Base-by-base conservation (phyloP, 768 basidiomycete species). In the Podaxis sp. region DNA sequence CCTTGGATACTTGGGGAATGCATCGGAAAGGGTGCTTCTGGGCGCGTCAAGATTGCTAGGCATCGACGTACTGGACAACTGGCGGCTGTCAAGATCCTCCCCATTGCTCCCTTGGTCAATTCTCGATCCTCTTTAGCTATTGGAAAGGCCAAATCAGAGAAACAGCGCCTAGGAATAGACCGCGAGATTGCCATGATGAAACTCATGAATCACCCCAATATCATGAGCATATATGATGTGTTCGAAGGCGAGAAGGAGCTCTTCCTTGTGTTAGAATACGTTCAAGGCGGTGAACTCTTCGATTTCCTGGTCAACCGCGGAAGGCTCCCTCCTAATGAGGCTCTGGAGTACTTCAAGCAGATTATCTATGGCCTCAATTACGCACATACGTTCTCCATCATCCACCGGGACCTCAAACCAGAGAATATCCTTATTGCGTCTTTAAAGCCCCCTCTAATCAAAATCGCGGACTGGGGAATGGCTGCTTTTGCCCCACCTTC, bases 381-480 rank as follows among this genome's bases (percentile, higher is more conserved):
- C 69, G 96, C 96, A 57, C 96, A 99, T 73, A 88, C 92, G 0
- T 97, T 97, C 80, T 96, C 95, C 66, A 97, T 99, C 76, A 94
- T 95, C 64, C 96, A 98, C 76, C 92, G 96, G 26, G 96, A 99
- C 75, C 87, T 99, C 68, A 99, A 99, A 74, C 96, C 96, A 2
- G 96, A 99, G 79, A 98, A 98, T 71, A 91, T 99, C 57, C 81
- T 99, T 42, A 90, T 99, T 59, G 90, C 95, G 52, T 89, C 90
- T 48, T 77, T 92, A 60, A 81, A 84, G 40, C 90, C 90, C 33
- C 89, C 89, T 40, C 81, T 94, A 70, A 84, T 99, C 79, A 99
- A 98, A 80, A 92, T 99, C 48, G 96, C 95, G 24, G 96, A 98
- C 76, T 98, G 96, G 87, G 96, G 96, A 22, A 97, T 98, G 96